Base-by-base conservation (phyloP, 2,329 filamentous ascomycete genomes). In the Alternaria solani region DNA sequence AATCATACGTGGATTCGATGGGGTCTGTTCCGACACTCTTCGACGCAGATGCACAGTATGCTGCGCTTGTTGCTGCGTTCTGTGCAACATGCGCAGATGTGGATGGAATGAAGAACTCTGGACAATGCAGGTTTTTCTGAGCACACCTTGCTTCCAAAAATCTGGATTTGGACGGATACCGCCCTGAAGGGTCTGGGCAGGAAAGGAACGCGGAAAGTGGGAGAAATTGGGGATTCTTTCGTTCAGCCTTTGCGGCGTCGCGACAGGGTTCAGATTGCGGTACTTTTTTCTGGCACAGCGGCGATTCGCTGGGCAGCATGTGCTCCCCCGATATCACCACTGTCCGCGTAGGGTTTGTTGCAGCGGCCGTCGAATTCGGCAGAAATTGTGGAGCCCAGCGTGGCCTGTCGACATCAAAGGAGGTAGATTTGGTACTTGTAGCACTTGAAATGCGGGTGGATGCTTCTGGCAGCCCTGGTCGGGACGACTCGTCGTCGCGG, bases 301-400 rank as follows among this genome's bases (percentile, higher is more conserved):
- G 51, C n/a, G 26, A 41, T 18, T 53, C 18, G 32, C 25, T 16
- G 6, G 18, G 30, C 32, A 18, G 18, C 16, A 2, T n/a, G 7
- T n/a, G 2, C 18, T 34, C 36, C 25, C 6, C 26, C 18, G 23
- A 14, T 28, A 7, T 36, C 46, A 7, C 5, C 4, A 14, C 28
- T 32, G 46, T 8, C 16, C 38, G 28, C 20, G 26, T 7, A n/a
- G 14, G n/a, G 5, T 7, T 30, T 18, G 20, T 11, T 14, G 32
- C 18, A 16, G 18, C n/a, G 1, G 30, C 36, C 23, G n/a, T 25
- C 14, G 39, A 28, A 16, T 71, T 61, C 11, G 67, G 62, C 18
- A 57, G 63, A 32, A 70, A 69, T 25, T 71, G 66, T 18, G 67
- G 65, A n/a, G 64, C 60, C 71, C 72, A 75, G 51, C 66, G 57